Conservation (phyloP, 257 asterid species). For the Rhazya stricta region DNA sequence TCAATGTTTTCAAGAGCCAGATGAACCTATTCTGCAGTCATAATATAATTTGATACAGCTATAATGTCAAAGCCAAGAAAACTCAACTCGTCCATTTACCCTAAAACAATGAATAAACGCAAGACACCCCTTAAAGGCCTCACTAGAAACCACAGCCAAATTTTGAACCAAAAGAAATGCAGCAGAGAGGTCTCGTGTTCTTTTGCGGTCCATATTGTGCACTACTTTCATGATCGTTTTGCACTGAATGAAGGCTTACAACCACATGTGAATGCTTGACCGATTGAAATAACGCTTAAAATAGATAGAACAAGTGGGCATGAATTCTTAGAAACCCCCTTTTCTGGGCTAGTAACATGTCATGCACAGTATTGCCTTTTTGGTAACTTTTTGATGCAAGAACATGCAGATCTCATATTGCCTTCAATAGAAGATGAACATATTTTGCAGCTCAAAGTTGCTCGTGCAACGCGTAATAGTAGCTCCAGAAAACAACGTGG, state of each 20-base stretch:
- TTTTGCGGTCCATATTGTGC: background rate
- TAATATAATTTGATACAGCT: too few relatives aligned
- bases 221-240: background rate
- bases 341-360: conserved; percentile 10
- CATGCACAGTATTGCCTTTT: background rate
- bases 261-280: conserved; percentile 12
- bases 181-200: background rate
- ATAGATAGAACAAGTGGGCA: conserved; percentile 1
- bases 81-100: background rate
- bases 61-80: background rate
- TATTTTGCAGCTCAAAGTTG: background rate
- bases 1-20: background rate
- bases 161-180: background rate
- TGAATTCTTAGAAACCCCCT: background rate
- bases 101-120: background rate
- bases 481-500: background rate
- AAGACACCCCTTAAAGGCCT: background rate
- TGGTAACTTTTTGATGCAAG: background rate
- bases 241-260: conserved; percentile 5
- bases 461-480: background rate
- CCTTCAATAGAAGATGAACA: background rate
- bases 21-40: too few relatives aligned
- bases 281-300: background rate
- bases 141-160: background rate
- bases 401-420: background rate